Evolutionary conservation across 495 filamentous ascomycete genomes (phyloP), one percentile per base, ranked within the genome.

Genomic region (Symbiotaphrina buchneri): DNA sequence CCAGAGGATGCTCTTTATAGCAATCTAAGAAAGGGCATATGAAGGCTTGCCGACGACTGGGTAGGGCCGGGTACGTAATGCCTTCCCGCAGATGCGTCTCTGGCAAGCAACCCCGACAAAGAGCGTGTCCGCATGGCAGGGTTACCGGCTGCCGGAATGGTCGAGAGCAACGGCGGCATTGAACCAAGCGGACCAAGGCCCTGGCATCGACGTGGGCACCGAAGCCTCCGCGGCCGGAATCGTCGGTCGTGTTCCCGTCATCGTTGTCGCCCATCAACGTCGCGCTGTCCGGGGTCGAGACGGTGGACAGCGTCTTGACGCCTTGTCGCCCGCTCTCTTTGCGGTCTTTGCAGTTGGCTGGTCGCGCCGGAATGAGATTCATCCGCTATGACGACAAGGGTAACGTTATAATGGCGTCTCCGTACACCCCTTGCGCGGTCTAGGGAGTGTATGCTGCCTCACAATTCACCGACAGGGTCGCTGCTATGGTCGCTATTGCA

Each of bases 51-150:
- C 64, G 58, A 27, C 81, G 59, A 18, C 61, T 65, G 17, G 62
- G 57, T 3, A 56, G 60, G 21, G 60, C 63, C 0, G 78, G 79
- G 51, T 82, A 91, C 7, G 78, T 69, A 26, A 90, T 73, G 35
- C 75, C 65, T 34, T 53, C 54, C 17, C 80, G 61, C 14, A 48
- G 41, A 39, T 68, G 63, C 4, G 65, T 41, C 19, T 60, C 47
- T 5, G 84, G 83, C 1, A 92, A 52, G 49, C 84, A 94, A 11
- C 43, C 44, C 36, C 63, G 67, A 51, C 84, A 94, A 4, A 91
- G 40, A 5, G 73, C 65, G 45, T 75, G 67, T 3, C 84, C 83
- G 44, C 84, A 94, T 2, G 83, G 83, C 11, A 94, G 54, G 3
- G 77, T 78, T 26, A 78, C 55, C 8, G 84, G 81, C 0, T 60